Evolutionary conservation across 2,329 filamentous ascomycete genomes (phyloP), one percentile per base, ranked within the genome.

Genomic region (Shiraia sp.): DNA sequence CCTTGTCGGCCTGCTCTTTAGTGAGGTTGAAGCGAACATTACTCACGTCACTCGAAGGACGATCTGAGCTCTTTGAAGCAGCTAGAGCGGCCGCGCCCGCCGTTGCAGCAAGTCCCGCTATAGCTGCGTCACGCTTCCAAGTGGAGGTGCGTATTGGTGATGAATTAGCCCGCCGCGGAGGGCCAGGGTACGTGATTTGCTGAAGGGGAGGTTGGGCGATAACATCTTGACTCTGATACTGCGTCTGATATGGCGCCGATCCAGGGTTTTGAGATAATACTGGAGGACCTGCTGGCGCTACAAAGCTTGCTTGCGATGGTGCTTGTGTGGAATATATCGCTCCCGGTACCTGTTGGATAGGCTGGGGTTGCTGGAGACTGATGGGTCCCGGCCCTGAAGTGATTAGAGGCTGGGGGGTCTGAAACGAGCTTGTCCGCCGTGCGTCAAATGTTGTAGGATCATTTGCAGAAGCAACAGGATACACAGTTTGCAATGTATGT

Each of bases 301-400:
- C 61, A 47, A 76, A 75, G 5, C 65, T 60, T 28, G 70, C 43
- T 19, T 70, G 68, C 12, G 67, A 55, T 9, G 68, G 61, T 10
- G 66, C 62, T 45, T 76, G 73, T 4, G 70, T 70, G 14, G 71
- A 78, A 55, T 89, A 88, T 1, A 91, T 78, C 13, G 80, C 80
- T 47, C 80, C 79, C 26, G 85, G 84, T 2, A 95, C 82, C 0
- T 88, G 88, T 2, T 80, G 77, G 44, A 88, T 79, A 2, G 91
- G 91, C 55, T 90, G 86, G 2, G 91, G 91, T 57, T 95, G 89
- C 64, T 93, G 87, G n/a, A 96, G 76, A 9, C 85, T 83, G 23
- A 90, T 78, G 0, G 81, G 76, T 74, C 59, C 65, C 7, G 62
- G 61, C 24, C 60, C 56, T 6, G 65, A 54, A 12, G 65, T 65